Evolutionary conservation across 1,284 basidiomycete species (phyloP), one percentile per base, ranked within the genome.

Genomic region (Phellopilus nigrolimitatus): DNA sequence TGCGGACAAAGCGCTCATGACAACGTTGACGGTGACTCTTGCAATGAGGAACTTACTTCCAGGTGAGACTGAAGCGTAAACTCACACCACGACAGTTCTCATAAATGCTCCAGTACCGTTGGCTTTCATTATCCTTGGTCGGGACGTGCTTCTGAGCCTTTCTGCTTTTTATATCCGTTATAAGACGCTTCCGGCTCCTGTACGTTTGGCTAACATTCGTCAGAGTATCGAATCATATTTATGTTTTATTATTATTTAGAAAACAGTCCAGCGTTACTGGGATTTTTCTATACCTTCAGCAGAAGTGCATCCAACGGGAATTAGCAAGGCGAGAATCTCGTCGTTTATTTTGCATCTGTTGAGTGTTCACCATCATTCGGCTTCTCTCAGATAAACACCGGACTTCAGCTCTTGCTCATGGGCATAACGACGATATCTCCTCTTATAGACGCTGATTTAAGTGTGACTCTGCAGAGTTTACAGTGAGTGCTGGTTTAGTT

Each of bases 1-100:
- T 0, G 95, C 97, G 1, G 95, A 99, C 77, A 99, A 99, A 71
- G 77, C 84, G 21, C 72, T 99, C 40, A 91, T 99, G 86, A 97
- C 95, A 1, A 97, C 95, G 0, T 75, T 99, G 64, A 93, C 92
- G 1, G 73, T 95, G 42, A 88, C 92, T 1, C 71, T 99, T 51
- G 82, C 90, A 0, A 80, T 88, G 73, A 86, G 89, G 59, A 85
- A 82, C 7, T 72, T 95, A 57, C 71, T 99, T 25, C 94, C 95
- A n/a, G 60, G 94, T 95, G 60, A 27, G 15, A 30, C 17, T 33
- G 27, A 27, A 45, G 3, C 24, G 10, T 37, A 21, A 25, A 4
- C 25, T 27, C 4, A 30, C 22, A 17, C 17, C 1, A 13, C 9
- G 13, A 24, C 3, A 10, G 27, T 24, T 12, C 49, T 53, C 21